Evolutionary conservation across 805 yeast genomes (phyloP).

Genomic region (Metschnikowia chrysomelidarum): DNA sequence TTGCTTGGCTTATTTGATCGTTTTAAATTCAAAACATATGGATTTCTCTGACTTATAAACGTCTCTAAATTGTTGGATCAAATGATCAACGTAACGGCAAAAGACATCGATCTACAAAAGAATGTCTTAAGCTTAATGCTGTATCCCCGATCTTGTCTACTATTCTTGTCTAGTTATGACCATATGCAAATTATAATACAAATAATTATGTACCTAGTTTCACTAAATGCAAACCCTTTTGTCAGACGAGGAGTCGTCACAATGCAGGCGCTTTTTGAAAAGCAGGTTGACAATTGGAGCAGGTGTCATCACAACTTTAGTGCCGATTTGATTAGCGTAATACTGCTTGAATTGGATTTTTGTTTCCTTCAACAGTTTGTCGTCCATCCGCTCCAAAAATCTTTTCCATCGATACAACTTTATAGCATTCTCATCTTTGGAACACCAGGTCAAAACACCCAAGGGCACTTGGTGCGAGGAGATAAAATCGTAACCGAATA

Average conservation of each 20-base stretch:
- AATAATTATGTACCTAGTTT: background rate
- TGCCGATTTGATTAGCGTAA: conserved; percentile 21
- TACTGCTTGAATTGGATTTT: conserved; percentile 19
- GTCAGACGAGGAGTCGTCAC: conserved; percentile 5
- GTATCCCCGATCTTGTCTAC: too few species aligned
- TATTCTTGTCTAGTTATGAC: too few species aligned
- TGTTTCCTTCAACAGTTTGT: conserved; percentile 6
- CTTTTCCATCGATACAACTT: conserved; percentile 19
- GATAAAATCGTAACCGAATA: conserved; percentile 45
- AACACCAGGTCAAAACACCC: conserved; percentile 20
- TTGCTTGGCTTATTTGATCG: background rate
- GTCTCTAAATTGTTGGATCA: too few species aligned
- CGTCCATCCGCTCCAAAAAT: conserved; percentile 18
- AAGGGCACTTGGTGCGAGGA: conserved; percentile 30
- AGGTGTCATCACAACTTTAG: conserved; percentile 17
- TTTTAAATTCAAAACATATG: too few species aligned
- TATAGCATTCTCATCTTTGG: conserved; percentile 8
- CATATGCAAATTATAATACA: too few species aligned
- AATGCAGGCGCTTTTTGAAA: conserved; percentile 16
- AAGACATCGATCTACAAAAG: too few species aligned
- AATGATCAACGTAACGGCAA: too few species aligned
- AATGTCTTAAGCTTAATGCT: too few species aligned
- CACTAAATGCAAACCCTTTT: conserved; percentile 13
- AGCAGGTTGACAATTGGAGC: conserved; percentile 14
- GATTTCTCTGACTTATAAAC: too few species aligned